Conservation (phyloP, 2,329 filamentous ascomycete genomes). For the Stemphylium vesicarium region DNA sequence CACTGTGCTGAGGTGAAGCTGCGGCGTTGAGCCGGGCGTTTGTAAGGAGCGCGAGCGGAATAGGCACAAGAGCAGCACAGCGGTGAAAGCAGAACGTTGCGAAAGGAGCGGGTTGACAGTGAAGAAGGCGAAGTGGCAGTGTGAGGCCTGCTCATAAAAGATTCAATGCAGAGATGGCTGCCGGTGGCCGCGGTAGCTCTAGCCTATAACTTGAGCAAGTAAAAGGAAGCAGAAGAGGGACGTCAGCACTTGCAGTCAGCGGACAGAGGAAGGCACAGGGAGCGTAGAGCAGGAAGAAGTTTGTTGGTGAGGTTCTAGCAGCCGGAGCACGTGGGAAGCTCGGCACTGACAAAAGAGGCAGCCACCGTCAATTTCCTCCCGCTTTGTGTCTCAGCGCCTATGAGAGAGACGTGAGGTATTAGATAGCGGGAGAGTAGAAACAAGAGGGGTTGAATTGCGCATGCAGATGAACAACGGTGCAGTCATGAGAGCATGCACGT, state of each 20-base stretch:
- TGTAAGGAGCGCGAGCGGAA: conserved; percentile 36
- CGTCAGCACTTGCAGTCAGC: conserved; percentile 18
- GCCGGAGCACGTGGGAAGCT: conserved; percentile 39
- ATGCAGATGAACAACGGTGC: background rate
- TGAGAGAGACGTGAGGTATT: conserved; percentile 66
- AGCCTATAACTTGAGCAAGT: conserved; percentile 25
- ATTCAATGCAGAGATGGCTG: conserved; percentile 28
- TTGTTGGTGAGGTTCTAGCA: conserved; percentile 38
- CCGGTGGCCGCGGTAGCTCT: conserved; percentile 32
- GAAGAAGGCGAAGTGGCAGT: conserved; percentile 43
- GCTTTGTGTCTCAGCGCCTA: conserved; percentile 73
- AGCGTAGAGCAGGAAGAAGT: conserved; percentile 29
- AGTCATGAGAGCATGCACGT: background rate
- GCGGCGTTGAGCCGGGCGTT: conserved; percentile 10
- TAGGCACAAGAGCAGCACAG: conserved; percentile 31
- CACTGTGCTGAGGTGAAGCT: conserved; percentile 6
- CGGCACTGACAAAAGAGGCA: conserved; percentile 36
- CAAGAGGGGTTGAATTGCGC: background rate
- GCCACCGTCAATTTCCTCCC: conserved; percentile 64
- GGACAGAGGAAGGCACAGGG: conserved; percentile 30
- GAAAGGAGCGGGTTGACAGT: conserved; percentile 47
- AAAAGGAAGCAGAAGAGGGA: conserved; percentile 23
- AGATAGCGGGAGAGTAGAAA: conserved; percentile 67
- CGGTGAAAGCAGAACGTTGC: conserved; percentile 30
- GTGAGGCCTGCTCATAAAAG: conserved; percentile 30